Conservation (phyloP, 1,284 basidiomycete genomes). For the Paramarasmius palmivorus region DNA sequence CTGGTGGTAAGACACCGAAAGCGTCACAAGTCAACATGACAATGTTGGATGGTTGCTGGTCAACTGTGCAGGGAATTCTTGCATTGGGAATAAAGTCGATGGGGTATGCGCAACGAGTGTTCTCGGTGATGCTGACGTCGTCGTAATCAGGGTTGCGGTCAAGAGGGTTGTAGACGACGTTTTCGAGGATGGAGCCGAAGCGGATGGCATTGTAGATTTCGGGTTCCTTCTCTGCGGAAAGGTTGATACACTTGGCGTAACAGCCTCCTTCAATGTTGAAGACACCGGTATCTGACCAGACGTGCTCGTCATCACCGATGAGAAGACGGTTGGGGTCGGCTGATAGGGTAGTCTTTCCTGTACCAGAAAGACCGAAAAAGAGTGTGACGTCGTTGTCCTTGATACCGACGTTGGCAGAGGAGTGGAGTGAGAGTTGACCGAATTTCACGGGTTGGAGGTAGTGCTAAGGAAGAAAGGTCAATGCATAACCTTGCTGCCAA, state of each 20-base stretch:
- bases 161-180: constrained; percentile 95
- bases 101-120: constrained; percentile 98
- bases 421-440: constrained; percentile 97
- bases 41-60: constrained; percentile 90
- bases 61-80: constrained; percentile 86
- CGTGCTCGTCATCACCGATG: constrained; percentile 97
- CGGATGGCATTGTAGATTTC: constrained; percentile 97
- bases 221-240: constrained; percentile 95
- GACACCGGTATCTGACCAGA: constrained; percentile 96
- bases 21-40: constrained; percentile 99
- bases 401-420: constrained; percentile 96
- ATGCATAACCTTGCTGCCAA: constrained; percentile 17
- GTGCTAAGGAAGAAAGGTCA: constrained; percentile 55
- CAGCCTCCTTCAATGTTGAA: constrained; percentile 99
- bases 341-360: constrained; percentile 97
- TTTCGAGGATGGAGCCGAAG: constrained; percentile 97
- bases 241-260: constrained; percentile 98
- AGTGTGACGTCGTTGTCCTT: constrained; percentile 92
- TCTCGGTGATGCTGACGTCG: constrained; percentile 96
- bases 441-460: constrained; percentile 99
- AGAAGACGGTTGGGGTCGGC: constrained; percentile 90
- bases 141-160: constrained; percentile 93
- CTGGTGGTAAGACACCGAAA: constrained; percentile 96
- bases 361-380: constrained; percentile 99
- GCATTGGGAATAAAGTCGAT: constrained; percentile 98